These are phyloP conservation scores for Oidiodendron maius DNA, from an alignment of 495 filamentous ascomycete species.

Conservation along the genomic window DNA sequence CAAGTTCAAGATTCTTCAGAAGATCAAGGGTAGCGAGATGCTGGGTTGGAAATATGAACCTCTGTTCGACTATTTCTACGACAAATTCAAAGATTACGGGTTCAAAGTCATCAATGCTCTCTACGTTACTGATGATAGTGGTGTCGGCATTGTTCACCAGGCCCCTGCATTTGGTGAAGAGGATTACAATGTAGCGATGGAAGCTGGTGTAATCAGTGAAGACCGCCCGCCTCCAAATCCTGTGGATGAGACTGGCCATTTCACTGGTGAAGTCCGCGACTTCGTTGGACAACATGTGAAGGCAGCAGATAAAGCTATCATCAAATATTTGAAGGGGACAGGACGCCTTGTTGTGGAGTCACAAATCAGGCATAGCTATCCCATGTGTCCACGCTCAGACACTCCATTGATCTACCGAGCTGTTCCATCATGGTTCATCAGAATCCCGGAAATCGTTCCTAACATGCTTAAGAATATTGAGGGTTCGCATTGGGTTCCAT, in stretches of 20 bases:
- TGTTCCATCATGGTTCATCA: slow-evolving; percentile 94
- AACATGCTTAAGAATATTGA: slow-evolving; percentile 88
- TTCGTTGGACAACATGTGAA: slow-evolving; percentile 92
- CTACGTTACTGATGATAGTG: slow-evolving; percentile 89
- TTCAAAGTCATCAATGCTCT: slow-evolving; percentile 81
- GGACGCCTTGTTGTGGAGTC: slow-evolving; percentile 82
- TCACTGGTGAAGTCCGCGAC: slow-evolving; percentile 74
- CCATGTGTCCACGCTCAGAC: slow-evolving; percentile 93
- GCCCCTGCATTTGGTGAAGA: slow-evolving; percentile 94
- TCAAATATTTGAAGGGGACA: slow-evolving; percentile 78
- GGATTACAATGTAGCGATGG: slow-evolving; percentile 82
- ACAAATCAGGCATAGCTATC: slow-evolving; percentile 90
- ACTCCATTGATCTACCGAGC: slow-evolving; percentile 93
- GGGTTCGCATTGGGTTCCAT: slow-evolving; percentile 89
- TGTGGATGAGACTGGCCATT: slow-evolving; percentile 75
- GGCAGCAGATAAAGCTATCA: slow-evolving; percentile 89
- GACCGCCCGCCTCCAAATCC: slow-evolving; percentile 82
- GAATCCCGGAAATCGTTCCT: slow-evolving; percentile 77
- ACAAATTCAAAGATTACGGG: slow-evolving; percentile 82
- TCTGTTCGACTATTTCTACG: slow-evolving; percentile 88
- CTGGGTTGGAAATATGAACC: slow-evolving; percentile 89
- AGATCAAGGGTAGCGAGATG: slow-evolving; percentile 81
- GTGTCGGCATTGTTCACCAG: slow-evolving; percentile 95
- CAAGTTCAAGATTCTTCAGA: slow-evolving; percentile 82
- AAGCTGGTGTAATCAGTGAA: slow-evolving; percentile 71